A percentile compares a stretch with the other conserved stretches of the same genome.
Evolutionary conservation across 352 stramenopile species (phyloP).

Genomic region (Phytophthora sojae): DNA sequence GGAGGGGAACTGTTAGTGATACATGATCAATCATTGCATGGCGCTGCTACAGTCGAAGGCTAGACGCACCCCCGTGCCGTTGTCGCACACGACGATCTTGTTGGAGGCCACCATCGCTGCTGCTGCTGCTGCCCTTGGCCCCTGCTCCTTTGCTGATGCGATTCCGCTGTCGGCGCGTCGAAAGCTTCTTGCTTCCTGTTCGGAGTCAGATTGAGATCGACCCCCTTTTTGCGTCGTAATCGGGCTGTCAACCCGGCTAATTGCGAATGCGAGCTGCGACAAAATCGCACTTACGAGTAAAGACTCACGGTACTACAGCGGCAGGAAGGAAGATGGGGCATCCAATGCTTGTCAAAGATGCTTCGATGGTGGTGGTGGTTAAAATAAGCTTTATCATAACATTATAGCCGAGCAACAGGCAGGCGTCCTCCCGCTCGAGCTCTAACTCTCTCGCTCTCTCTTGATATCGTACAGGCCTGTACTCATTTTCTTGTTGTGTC

Average conservation of each 20-base stretch:
- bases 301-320: too few relatives aligned
- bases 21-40: neutral
- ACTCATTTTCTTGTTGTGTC: neutral
- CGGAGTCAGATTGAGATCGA: conserved; percentile 20
- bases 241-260: neutral
- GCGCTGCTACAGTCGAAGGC: neutral
- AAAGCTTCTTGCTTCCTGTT: conserved; percentile 10
- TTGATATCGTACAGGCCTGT: conserved; percentile 28
- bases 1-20: neutral
- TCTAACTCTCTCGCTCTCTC: neutral
- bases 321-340: too few relatives aligned
- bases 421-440: neutral
- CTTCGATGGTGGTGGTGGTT: neutral
- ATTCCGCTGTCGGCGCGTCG: neutral
- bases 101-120: conserved; percentile 80
- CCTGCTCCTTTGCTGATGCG: too few relatives aligned
- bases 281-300: neutral
- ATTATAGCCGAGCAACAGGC: conserved; percentile 22
- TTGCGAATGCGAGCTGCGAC: neutral
- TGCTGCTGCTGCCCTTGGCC: neutral
- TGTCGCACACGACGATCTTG: conserved; percentile 91
- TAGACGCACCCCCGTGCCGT: conserved; percentile 81
- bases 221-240: conserved; percentile 21
- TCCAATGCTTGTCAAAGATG: too few relatives aligned
- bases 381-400: conserved; percentile 42